Evolutionary conservation across 2,329 filamentous ascomycete genomes (phyloP).

Genomic region (Exophiala aquamarina): DNA sequence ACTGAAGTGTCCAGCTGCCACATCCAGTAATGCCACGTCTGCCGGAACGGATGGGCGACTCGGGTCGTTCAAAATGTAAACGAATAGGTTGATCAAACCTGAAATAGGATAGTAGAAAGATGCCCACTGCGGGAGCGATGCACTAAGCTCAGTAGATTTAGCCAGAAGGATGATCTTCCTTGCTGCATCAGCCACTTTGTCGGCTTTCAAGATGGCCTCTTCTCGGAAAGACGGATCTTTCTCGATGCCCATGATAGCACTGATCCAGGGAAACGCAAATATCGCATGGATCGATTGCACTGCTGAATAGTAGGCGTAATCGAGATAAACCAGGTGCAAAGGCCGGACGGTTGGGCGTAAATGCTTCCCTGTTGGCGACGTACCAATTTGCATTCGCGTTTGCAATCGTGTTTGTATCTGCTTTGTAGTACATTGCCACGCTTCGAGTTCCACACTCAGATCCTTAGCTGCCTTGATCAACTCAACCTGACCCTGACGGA

Average conservation of each 20-base stretch:
- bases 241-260: neutral
- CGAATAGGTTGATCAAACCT: neutral
- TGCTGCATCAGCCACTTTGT: slow-evolving; percentile 3
- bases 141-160: neutral
- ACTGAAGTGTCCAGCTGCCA: neutral
- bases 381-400: neutral
- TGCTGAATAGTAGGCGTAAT: slow-evolving; percentile 2
- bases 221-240: neutral
- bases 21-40: neutral
- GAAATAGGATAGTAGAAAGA: neutral
- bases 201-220: neutral
- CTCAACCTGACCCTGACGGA: neutral
- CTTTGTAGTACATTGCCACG: too few species aligned
- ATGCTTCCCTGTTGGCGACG: neutral
- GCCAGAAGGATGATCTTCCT: neutral
- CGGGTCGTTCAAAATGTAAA: neutral
- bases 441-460: neutral
- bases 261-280: slow-evolving; percentile 3
- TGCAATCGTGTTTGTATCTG: neutral
- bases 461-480: neutral
- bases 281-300: neutral
- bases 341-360: neutral
- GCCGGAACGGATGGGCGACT: neutral
- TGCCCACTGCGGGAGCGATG: neutral
- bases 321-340: slow-evolving; percentile 1